Base-by-base conservation (phyloP, 208 protist species). In the Trypanosoma lewisi region DNA sequence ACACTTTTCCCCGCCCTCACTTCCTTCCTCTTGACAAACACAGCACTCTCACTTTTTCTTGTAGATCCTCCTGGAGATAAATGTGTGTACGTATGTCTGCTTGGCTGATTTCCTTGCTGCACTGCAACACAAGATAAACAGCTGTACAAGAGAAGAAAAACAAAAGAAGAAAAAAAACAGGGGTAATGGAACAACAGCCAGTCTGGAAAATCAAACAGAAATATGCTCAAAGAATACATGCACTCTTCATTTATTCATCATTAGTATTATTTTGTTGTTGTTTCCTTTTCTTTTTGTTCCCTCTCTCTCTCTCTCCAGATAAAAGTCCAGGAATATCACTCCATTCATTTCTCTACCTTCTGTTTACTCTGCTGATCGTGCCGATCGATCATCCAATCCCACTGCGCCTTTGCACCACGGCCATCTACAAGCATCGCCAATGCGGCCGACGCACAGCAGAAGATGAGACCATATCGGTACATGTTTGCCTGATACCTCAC, bases 401-500 rank as follows among this genome's bases (percentile, higher is more conserved):
- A 94, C 42, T 73, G 36, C 17, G 75, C 50, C 62, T 82, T 83
- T 34, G 63, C 70, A 30, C 71, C 74, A 9, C 73, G 60, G 8
- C 60, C 68, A 45, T 85, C 67, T 23, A 77, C 75, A 53, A 89
- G 55, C 48, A 91, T 27, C 1, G 76, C 34, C 12, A 91, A 64
- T 5, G 75, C 60, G 28, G 85, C 71, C 14, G 85, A 72, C 0
- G 75, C 71, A 59, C 84, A 94, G 73, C 87, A 90, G 56, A 94
- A 91, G 25, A 91, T 14, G 30, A 94, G 75, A 28, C 82, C 88
- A 56, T 86, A 94, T 34, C 63, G 68, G 57, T 83, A 84, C 63
- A 90, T 85, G 57, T 80, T 71, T n/a, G 70, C 59, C 70, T 80
- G 73, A 52, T 85, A 85, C 11, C 56, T 77, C 21, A 61, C 59